phyloP scores from a whole-genome alignment of 23 red algal species.

The Cyanidium caldarium region DNA sequence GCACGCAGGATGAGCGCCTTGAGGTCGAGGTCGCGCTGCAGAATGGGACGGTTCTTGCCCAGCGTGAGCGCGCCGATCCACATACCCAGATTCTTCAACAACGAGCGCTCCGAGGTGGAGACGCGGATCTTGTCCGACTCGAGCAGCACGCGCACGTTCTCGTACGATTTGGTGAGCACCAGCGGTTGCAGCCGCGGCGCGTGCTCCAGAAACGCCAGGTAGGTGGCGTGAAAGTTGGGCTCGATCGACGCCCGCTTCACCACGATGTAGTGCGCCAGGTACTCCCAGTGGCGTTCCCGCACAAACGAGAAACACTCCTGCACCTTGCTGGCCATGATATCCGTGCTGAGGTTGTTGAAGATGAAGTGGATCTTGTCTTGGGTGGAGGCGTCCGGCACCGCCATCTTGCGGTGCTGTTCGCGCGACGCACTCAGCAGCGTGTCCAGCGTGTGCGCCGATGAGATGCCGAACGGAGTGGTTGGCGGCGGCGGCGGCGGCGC shows the following conservation, averaged over 20 bases:
- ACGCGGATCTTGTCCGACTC: constrained; percentile 34
- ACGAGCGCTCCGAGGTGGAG: constrained; percentile 36
- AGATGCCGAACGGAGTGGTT: not conserved
- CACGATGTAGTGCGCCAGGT: constrained; percentile 83
- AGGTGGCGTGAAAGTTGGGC: constrained; percentile 71
- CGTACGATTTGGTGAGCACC: constrained; percentile 51
- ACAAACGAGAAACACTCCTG: constrained; percentile 43
- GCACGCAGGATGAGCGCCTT: constrained; percentile 67
- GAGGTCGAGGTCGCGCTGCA: constrained; percentile 49
- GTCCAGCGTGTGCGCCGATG: constrained; percentile 1
- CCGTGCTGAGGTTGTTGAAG: constrained; percentile 75
- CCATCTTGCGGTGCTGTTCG: not conserved
- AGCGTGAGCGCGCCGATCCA: constrained; percentile 87
- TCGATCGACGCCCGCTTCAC: constrained; percentile 84
- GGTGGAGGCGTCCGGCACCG: constrained; percentile 33
- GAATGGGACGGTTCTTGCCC: constrained; percentile 75
- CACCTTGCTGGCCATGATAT: constrained; percentile 66
- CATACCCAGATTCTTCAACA: constrained; percentile 84
- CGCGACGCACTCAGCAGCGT: not conserved
- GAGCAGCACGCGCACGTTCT: constrained; percentile 61
- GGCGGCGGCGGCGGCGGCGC: not conserved
- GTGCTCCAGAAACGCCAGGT: constrained; percentile 52
- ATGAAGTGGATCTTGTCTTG: constrained; percentile 96
- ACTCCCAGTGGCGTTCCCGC: constrained; percentile 21
- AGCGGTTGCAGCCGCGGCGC: constrained; percentile 28